phyloP scores from a whole-genome alignment of 805 yeast genomes.

The Saccharomycopsis sp. region DNA sequence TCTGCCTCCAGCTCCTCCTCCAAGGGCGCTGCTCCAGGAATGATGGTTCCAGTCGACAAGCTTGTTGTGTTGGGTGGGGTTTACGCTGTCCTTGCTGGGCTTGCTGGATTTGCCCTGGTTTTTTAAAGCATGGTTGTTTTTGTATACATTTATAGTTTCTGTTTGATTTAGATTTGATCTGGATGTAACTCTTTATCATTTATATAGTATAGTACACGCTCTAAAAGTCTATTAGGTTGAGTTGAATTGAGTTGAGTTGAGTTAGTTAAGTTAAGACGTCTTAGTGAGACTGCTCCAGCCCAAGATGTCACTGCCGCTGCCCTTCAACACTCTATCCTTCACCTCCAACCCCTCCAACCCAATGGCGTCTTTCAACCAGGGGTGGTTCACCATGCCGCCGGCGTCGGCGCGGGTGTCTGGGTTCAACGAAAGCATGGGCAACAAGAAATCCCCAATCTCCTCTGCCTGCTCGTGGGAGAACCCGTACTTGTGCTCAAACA shows the following conservation, averaged over 20 bases:
- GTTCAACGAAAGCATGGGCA: slow-evolving; percentile 74
- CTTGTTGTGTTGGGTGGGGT: slow-evolving; percentile 14
- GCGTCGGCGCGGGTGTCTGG: slow-evolving; percentile 89
- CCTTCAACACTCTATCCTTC: slow-evolving; percentile 62
- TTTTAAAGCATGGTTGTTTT: slow-evolving; percentile 3
- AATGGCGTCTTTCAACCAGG: slow-evolving; percentile 68
- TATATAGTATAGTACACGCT: too few relatives aligned
- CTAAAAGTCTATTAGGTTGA: too few relatives aligned
- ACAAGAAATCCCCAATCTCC: slow-evolving; percentile 64
- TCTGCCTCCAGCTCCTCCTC: slow-evolving; percentile 1
- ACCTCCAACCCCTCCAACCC: slow-evolving; percentile 63
- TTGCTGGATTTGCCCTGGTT: slow-evolving; percentile 12
- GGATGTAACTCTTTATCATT: too few relatives aligned
- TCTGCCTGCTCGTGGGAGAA: slow-evolving; percentile 58
- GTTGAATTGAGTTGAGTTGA: neutral
- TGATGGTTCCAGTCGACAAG: neutral
- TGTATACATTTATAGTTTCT: too few relatives aligned
- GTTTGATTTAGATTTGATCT: too few relatives aligned
- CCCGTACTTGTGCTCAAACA: slow-evolving; percentile 78
- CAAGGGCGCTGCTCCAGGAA: neutral
- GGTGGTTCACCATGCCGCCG: slow-evolving; percentile 86
- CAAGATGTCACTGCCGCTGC: slow-evolving; percentile 77
- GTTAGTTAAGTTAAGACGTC: neutral
- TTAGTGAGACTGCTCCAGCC: slow-evolving; percentile 65
- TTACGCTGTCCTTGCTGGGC: slow-evolving; percentile 21